Evolutionary conservation across 495 filamentous ascomycete species (phyloP).

Genomic region (Pseudoneurospora amorphoporcata): DNA sequence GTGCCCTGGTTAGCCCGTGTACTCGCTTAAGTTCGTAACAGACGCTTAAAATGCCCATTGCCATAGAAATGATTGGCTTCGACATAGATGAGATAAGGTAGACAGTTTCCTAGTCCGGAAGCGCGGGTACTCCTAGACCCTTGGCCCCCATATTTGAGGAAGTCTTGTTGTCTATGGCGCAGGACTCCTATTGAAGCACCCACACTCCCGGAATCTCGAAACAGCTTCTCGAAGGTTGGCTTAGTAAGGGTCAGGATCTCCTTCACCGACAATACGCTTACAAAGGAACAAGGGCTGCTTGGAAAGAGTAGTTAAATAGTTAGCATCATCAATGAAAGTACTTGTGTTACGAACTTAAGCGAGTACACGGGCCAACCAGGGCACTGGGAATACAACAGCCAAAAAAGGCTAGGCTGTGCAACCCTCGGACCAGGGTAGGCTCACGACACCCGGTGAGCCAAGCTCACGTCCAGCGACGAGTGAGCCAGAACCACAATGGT

Average conservation of each 20-base stretch:
- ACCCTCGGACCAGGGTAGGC: no score
- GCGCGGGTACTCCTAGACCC: not conserved
- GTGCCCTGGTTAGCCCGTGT: no score
- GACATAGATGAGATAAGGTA: conserved; percentile 31
- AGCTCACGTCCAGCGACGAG: no score
- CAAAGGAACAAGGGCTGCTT: not conserved
- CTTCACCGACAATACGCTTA: not conserved
- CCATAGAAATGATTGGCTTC: conserved; percentile 26
- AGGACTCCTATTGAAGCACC: conserved; percentile 3
- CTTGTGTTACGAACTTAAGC: no score
- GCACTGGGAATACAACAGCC: no score
- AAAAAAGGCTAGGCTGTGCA: no score
- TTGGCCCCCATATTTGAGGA: not conserved
- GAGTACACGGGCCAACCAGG: no score
- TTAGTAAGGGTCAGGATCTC: not conserved
- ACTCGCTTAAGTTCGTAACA: no score
- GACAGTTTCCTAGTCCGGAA: conserved; percentile 17
- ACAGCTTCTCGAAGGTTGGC: not conserved
- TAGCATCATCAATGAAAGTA: not conserved
- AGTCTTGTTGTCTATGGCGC: not conserved
- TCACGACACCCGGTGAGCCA: no score
- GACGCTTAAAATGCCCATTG: conserved; percentile 26
- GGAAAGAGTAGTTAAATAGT: not conserved
- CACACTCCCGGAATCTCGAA: not conserved
- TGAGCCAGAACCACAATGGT: no score